Conservation (phyloP, 306 rosid genomes). For the Castanea crenata region DNA sequence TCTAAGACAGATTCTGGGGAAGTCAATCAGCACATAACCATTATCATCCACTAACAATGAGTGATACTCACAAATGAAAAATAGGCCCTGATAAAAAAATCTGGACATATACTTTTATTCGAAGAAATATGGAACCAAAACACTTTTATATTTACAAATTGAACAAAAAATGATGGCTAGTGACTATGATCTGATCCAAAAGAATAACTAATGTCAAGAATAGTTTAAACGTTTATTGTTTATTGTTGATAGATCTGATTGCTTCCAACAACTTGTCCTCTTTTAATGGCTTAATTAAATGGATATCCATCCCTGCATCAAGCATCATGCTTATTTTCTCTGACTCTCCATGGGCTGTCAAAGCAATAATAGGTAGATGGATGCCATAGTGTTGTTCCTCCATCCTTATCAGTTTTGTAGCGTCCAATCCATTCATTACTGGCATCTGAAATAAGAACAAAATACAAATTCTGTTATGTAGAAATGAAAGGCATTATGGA, state of each 20-base stretch:
- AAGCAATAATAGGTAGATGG: conserved; percentile 1
- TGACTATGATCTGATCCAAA: too few relatives aligned
- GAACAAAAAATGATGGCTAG: too few relatives aligned
- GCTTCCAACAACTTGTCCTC: background rate
- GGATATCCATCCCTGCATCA: background rate
- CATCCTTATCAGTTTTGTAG: background rate
- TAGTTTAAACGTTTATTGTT: background rate
- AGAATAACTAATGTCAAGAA: background rate
- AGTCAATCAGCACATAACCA: too few relatives aligned
- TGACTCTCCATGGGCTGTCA: background rate
- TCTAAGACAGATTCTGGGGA: too few relatives aligned
- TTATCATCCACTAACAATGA: too few relatives aligned
- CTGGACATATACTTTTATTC: too few relatives aligned
- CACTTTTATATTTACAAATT: too few relatives aligned
- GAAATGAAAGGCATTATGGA: too few relatives aligned
- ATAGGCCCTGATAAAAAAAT: too few relatives aligned
- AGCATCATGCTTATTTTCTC: background rate
- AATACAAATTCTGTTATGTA: too few relatives aligned
- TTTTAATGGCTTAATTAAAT: background rate
- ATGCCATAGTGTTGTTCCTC: background rate
- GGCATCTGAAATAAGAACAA: conserved; percentile 3
- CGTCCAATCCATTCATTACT: conserved; percentile 6
- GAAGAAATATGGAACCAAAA: too few relatives aligned
- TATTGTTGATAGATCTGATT: background rate
- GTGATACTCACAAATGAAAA: too few relatives aligned